Percentiles rank a stretch among this genome's conserved stretches.
These are phyloP conservation scores for Neurospora pannonica DNA, from an alignment of 495 filamentous ascomycete genomes.

Conservation along the genomic window DNA sequence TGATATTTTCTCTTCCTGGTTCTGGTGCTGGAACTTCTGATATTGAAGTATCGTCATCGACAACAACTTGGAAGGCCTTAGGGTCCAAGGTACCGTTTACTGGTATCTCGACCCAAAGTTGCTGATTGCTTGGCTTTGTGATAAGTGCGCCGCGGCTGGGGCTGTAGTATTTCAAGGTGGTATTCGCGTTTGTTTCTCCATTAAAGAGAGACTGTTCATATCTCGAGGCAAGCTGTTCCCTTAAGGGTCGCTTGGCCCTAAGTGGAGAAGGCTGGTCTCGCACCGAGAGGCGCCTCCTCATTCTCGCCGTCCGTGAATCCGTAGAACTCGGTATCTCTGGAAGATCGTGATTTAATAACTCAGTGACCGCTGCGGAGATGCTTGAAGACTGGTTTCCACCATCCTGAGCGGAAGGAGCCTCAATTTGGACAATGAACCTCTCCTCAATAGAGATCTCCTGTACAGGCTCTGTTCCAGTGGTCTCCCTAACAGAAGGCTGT, in stretches of 20 bases:
- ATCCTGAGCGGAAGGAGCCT: background rate
- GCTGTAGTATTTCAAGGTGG: background rate
- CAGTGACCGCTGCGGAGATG: background rate
- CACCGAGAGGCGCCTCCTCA: background rate
- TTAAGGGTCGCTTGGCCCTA: background rate
- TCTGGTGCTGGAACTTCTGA: background rate
- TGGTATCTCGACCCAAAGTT: constrained; percentile 17
- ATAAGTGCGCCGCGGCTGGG: background rate
- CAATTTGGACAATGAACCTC: background rate
- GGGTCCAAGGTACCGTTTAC: background rate
- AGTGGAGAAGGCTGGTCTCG: background rate
- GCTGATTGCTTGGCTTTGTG: constrained; percentile 17
- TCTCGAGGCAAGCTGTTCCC: background rate
- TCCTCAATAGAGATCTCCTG: background rate
- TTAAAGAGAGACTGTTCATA: background rate
- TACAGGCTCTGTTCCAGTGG: background rate
- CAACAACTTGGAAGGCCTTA: background rate
- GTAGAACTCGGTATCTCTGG: background rate
- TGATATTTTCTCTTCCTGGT: background rate
- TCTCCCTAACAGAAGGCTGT: background rate
- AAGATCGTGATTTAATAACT: background rate
- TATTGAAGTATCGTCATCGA: background rate
- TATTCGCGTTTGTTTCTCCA: background rate
- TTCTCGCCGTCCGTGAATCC: background rate
- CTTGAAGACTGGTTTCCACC: background rate